Base-by-base conservation (phyloP, 495 filamentous ascomycete genomes). In the Talaromyces adpressus region DNA sequence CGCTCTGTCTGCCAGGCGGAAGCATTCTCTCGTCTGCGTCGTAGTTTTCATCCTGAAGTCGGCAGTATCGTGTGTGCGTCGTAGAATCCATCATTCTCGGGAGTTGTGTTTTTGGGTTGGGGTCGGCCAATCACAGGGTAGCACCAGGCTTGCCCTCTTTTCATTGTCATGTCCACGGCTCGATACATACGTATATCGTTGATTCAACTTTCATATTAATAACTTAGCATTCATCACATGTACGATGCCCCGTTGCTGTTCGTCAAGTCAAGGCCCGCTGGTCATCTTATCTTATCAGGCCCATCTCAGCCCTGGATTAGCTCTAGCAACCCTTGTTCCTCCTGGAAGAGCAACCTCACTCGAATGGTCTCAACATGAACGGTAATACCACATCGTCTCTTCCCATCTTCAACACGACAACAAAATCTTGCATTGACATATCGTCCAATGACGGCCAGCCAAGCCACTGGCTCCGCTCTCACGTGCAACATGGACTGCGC, bases 31-130 rank as follows among this genome's bases (percentile, higher is more conserved):
- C n/a, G 22, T 56, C 6, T 56, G 52, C 52, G 52, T 56, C 27
- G 52, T 56, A 56, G 23, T 56, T 56, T 56, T 29, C 27, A 29
- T 56, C 52, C 52, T 56, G 52, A 56, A 56, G 22, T 29, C 52
- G 52, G 22, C 52, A 56, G 52, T 56, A 56, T 29, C 52, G 52
- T 9, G 23, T 56, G 52, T 56, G 52, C 52, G 52, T 29, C 27
- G 52, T 56, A 56, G 52, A 56, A 56, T 56, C 52, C 23, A 56
- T 25, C 52, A 56, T 56, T 56, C 45, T 49, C 36, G 36, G 36
- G 36, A 41, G 36, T 12, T 41, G 36, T 41, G 36, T 41, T 41
- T 36, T 41, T 41, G 36, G 36, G 12, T 41, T 41, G 4, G 36
- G 12, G 3, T 5, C 36, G 2, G 36, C 36, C 36, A 41, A 41